phyloP scores from a whole-genome alignment of 768 basidiomycete species.

The Suillus discolor region DNA sequence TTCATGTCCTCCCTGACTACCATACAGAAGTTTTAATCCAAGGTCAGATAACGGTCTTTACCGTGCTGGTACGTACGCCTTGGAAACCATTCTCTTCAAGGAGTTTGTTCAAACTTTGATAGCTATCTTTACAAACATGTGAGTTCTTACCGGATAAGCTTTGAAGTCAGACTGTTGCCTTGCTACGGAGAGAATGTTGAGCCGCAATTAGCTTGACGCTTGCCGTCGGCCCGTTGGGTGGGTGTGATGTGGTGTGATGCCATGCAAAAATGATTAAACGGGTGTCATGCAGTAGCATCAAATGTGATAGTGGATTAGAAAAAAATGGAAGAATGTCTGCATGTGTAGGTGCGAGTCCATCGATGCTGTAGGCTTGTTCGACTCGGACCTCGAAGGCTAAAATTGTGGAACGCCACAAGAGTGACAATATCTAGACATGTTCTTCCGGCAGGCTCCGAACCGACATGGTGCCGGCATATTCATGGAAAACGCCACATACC shows the following conservation, averaged over 20 bases:
- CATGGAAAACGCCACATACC: conserved; percentile 1
- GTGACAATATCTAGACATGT: not conserved
- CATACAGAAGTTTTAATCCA: not conserved
- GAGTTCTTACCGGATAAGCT: not conserved
- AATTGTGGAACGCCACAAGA: not conserved
- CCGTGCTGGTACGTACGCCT: not conserved
- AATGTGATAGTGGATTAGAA: not conserved
- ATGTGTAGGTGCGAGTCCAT: not conserved
- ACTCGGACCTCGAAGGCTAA: not conserved
- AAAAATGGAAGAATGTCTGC: not conserved
- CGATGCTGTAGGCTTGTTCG: not conserved
- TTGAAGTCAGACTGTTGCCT: not conserved
- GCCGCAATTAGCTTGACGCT: not conserved
- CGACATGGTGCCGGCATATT: not conserved
- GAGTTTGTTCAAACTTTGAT: conserved; percentile 1
- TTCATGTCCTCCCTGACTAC: not conserved
- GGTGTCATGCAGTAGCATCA: not conserved
- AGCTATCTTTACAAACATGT: not conserved
- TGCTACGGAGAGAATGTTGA: not conserved
- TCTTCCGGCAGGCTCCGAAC: not conserved
- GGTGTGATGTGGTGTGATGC: not conserved
- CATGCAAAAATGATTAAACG: not conserved
- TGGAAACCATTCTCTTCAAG: not conserved
- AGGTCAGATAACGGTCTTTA: conserved; percentile 1
- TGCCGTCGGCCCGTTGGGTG: not conserved